Evolutionary conservation across 2,329 filamentous ascomycete genomes (phyloP), one percentile per base, ranked within the genome.

Genomic region (Thelonectria rubi): DNA sequence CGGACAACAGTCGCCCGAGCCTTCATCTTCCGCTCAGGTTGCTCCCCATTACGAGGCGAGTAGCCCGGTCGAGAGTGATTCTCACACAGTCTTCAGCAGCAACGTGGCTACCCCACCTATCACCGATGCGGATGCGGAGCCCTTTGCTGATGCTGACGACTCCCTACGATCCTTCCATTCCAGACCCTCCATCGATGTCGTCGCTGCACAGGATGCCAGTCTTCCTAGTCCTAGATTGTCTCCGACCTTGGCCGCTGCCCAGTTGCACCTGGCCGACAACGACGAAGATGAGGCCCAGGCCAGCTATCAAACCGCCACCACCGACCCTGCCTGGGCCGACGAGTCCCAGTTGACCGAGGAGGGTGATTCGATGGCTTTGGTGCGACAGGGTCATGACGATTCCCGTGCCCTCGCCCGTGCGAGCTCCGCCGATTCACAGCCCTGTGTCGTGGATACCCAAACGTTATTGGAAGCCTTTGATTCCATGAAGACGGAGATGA

Each of bases 191-290:
- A 82, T 94, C 51, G 89, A 93, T 71, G 90, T 88, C 48, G 84
- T 90, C 56, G 87, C 88, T 58, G 88, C 90, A 40, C 91, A 95
- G 75, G 94, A 97, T 80, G 93, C 92, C 66, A 97, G 93, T 77
- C 83, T 99, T 64, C 95, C 95, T 54, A 99, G 95, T 75, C 95
- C 95, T 34, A 94, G 95, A 72, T 80, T 99, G 58, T 99, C 95
- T 24, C 95, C 95, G 4, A 96, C 94, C 6, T 86, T 96, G 61
- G 92, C 92, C 69, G 91, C 94, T 45, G 82, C 83, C 24, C 83
- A 86, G 69, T 74, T 82, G 8, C 81, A 81, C 24, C 75, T 77
- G 15, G 79, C 83, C 45, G 82, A 84, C 1, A 78, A 78, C 2
- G 77, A 78, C 7, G 79, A 78, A 7, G 80, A 82, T 8, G 79